Percentiles rank a stretch among this genome's conserved stretches.
These are phyloP conservation scores for Hymenoscyphus scutula DNA, from an alignment of 2,329 filamentous ascomycete genomes.

Conservation along the genomic window DNA sequence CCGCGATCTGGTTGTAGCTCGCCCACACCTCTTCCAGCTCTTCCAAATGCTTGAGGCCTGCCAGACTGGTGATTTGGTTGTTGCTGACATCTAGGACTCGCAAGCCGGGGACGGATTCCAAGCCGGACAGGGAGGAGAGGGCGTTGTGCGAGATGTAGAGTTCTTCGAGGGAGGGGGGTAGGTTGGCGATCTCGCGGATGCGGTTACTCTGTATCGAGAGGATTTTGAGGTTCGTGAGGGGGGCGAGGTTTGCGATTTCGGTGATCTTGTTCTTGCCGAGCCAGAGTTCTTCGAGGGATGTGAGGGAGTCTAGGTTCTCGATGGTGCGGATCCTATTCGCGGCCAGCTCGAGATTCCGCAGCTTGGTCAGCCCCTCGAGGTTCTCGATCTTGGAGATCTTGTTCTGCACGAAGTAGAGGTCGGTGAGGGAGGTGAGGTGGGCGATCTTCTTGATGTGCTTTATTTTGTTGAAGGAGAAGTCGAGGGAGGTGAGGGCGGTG, in stretches of 20 bases:
- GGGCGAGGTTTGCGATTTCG: conserved; percentile 72
- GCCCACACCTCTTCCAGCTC: conserved; percentile 92
- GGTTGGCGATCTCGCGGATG: conserved; percentile 72
- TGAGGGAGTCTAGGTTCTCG: conserved; percentile 74
- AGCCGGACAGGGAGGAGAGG: conserved; percentile 72
- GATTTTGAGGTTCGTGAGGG: conserved; percentile 76
- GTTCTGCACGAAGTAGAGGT: conserved; percentile 92
- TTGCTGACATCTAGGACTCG: conserved; percentile 84
- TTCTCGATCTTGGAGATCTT: conserved; percentile 87
- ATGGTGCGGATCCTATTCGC: conserved; percentile 91
- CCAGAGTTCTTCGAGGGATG: conserved; percentile 85
- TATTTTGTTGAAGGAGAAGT: conserved; percentile 98
- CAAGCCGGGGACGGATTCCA: conserved; percentile 63
- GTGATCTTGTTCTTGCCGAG: conserved; percentile 96
- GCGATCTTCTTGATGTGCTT: conserved; percentile 92
- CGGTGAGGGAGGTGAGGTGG: conserved; percentile 73
- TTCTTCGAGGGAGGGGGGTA: conserved; percentile 80
- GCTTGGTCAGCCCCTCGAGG: conserved; percentile 68
- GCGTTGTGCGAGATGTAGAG: conserved; percentile 95
- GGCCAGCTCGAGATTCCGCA: conserved; percentile 85
- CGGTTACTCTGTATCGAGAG: conserved; percentile 96
- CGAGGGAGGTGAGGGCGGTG: conserved; percentile 71
- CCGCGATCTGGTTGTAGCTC: conserved; percentile 77
- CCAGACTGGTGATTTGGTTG: conserved; percentile 75
- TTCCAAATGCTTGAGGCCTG: conserved; percentile 65